A percentile compares a stretch with the other conserved stretches of the same genome.
Conservation (phyloP, 371 early-diverging fungal genomes). For the Zychaea mexicana region DNA sequence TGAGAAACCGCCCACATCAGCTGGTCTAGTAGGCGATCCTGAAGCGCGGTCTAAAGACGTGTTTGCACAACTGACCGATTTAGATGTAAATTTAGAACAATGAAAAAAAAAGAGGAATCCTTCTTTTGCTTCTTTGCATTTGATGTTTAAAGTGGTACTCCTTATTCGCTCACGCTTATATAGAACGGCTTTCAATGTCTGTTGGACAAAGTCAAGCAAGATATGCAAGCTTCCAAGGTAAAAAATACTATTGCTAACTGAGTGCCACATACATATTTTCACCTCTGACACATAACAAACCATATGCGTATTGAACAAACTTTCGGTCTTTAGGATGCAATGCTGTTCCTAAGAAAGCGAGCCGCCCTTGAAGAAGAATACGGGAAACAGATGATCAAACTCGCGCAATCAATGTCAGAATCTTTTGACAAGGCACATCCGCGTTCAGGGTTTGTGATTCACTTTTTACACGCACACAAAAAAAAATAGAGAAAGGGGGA, state of each 20-base stretch:
- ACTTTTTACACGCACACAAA: not conserved
- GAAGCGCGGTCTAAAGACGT: constrained; percentile 12
- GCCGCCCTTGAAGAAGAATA: constrained; percentile 67
- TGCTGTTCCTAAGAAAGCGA: constrained; percentile 58
- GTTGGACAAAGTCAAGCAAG: constrained; percentile 39
- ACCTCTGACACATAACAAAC: not conserved
- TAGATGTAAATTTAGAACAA: constrained; percentile 18
- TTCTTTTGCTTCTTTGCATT: not conserved
- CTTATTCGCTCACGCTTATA: not conserved
- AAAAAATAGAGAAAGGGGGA: not conserved
- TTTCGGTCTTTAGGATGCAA: constrained; percentile 45
- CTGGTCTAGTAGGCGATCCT: constrained; percentile 9
- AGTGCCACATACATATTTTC: not conserved
- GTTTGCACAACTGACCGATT: constrained; percentile 17
- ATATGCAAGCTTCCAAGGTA: constrained; percentile 36
- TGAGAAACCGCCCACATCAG: constrained; percentile 4
- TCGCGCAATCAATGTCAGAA: constrained; percentile 48
- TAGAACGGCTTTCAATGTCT: constrained; percentile 33
- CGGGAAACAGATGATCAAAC: constrained; percentile 53
- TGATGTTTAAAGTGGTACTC: not conserved
- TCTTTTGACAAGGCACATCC: constrained; percentile 48
- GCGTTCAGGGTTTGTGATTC: constrained; percentile 43
- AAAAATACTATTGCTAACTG: not conserved
- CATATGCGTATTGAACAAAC: not conserved
- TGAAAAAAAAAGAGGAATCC: not conserved